Percentiles rank a stretch among this genome's conserved stretches.
Conservation (phyloP, 257 asterid species). For the Solanum etuberosum region DNA sequence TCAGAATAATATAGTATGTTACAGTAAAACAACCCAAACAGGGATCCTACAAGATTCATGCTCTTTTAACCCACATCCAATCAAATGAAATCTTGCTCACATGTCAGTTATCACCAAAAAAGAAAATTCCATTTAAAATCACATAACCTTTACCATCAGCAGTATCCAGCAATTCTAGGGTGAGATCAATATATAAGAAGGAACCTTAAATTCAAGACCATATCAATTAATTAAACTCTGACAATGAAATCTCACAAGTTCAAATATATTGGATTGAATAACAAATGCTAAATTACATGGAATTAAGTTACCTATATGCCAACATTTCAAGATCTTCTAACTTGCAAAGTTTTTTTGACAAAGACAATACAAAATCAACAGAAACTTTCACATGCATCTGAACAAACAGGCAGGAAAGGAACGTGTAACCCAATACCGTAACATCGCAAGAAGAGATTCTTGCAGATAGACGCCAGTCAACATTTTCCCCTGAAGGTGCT, state of each 20-base stretch:
- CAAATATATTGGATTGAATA: not conserved
- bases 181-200: not conserved
- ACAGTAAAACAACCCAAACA: not conserved
- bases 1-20: not conserved
- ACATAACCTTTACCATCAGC: not conserved
- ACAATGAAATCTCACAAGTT: not conserved
- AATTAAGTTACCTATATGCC: not conserved
- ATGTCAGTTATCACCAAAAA: not conserved
- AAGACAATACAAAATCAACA: not conserved
- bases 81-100: not conserved
- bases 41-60: not conserved
- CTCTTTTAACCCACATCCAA: not conserved
- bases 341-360: not conserved
- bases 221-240: not conserved
- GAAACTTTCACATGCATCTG: not conserved
- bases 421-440: conserved; percentile 43
- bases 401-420: not conserved
- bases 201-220: not conserved
- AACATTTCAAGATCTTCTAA: not conserved
- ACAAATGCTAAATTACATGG: not conserved
- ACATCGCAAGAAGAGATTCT: conserved; percentile 95
- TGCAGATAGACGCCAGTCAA: conserved; percentile 96
- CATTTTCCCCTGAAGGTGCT: conserved; percentile 84
- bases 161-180: not conserved
- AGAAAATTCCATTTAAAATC: not conserved